Evolutionary conservation across 768 basidiomycete species (phyloP).

Genomic region (Chalciporus pseudorubinellus): DNA sequence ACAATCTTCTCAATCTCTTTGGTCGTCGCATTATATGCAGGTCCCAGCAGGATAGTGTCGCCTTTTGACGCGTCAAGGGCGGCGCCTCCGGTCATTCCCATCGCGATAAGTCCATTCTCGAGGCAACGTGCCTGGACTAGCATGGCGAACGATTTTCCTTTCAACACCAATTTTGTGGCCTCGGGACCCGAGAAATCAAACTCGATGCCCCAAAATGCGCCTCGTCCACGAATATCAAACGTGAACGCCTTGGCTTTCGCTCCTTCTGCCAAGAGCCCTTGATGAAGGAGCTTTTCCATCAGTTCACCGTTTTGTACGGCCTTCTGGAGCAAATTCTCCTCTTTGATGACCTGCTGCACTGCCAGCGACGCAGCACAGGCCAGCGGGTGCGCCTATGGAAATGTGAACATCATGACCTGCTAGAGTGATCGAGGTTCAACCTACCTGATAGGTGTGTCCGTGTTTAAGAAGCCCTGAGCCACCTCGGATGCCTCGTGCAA

Average conservation of each 20-base stretch:
- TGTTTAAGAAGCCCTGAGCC: conserved; percentile 77
- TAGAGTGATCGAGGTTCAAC: background rate
- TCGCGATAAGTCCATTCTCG: conserved; percentile 63
- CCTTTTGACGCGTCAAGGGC: conserved; percentile 70
- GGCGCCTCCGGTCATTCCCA: conserved; percentile 72
- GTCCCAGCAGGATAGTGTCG: conserved; percentile 70
- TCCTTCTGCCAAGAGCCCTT: conserved; percentile 53
- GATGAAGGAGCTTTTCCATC: conserved; percentile 53
- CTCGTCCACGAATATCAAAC: conserved; percentile 81
- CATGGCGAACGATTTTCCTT: conserved; percentile 58
- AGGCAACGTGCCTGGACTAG: conserved; percentile 69
- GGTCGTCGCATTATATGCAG: conserved; percentile 74
- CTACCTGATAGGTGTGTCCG: conserved; percentile 82
- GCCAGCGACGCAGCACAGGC: conserved; percentile 79
- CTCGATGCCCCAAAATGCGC: conserved; percentile 82
- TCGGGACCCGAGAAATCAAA: conserved; percentile 61
- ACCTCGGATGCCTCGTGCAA: conserved; percentile 66
- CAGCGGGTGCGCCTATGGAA: conserved; percentile 62
- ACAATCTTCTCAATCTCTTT: conserved; percentile 71
- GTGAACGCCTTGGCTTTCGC: conserved; percentile 61
- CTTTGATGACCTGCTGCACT: conserved; percentile 69
- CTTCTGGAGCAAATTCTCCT: conserved; percentile 69
- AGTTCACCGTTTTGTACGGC: conserved; percentile 58
- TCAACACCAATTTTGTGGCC: conserved; percentile 46
- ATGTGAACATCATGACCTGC: conserved; percentile 1